Percentiles rank a stretch among this genome's conserved stretches.
These are phyloP conservation scores for Dioszegia hungarica DNA, from an alignment of 768 basidiomycete species.

Conservation along the genomic window DNA sequence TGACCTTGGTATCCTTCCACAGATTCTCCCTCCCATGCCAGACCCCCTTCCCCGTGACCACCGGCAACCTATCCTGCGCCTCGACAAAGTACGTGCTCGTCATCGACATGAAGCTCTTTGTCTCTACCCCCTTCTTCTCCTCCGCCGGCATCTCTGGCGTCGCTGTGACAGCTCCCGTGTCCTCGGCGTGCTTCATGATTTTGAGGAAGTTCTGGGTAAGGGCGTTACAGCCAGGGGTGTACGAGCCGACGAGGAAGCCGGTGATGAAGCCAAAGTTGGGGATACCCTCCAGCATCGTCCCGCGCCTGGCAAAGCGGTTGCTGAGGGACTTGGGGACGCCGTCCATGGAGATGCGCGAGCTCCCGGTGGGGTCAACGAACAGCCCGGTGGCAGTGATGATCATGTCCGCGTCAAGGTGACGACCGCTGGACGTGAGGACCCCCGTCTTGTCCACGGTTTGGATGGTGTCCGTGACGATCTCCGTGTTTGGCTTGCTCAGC, in stretches of 20 bases:
- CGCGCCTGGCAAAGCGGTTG: constrained; percentile 11
- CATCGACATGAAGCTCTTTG: not conserved
- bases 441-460: not conserved
- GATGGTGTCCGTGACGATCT: constrained; percentile 23
- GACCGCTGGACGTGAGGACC: not conserved
- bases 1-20: not conserved
- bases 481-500: constrained; percentile 8
- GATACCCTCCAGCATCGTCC: constrained; percentile 16
- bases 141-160: not conserved
- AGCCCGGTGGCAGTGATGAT: constrained; percentile 23
- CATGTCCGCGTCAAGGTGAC: constrained; percentile 13
- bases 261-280: constrained; percentile 15
- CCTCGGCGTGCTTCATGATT: constrained; percentile 1
- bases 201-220: constrained; percentile 9
- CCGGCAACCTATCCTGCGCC: not conserved
- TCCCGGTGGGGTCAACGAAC: constrained; percentile 12
- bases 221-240: constrained; percentile 16
- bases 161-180: not conserved
- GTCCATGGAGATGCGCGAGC: constrained; percentile 11
- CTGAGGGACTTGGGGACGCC: not conserved
- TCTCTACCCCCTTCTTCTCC: not conserved
- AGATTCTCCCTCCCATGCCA: not conserved
- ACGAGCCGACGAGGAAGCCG: constrained; percentile 20
- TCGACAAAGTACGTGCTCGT: not conserved
- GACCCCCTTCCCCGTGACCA: not conserved